Base-by-base conservation (phyloP, 2,329 filamentous ascomycete genomes). In the Teratosphaeria gauchensis region DNA sequence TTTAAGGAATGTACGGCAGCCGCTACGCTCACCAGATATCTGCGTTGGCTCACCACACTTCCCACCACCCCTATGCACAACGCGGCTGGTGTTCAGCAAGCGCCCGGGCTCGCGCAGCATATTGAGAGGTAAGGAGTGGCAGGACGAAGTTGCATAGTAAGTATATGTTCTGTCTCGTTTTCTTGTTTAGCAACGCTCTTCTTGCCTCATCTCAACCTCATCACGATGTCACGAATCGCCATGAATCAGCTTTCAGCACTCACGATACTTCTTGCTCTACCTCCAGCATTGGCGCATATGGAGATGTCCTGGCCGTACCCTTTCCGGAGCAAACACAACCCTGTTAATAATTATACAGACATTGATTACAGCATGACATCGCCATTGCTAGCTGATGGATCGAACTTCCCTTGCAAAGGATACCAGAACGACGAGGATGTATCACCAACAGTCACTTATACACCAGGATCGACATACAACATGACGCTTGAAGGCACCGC, bases 371-470 rank as follows among this genome's bases (percentile, higher is more conserved):
- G 81, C 65, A 89, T 90, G 76, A 89, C 84, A 38, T 78, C 80
- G 16, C 89, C 89, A 2, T 79, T 94, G 54, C 69, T 74, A 1
- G 68, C 77, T 21, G 76, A 78, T 60, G 86, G 86, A 30, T 77
- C 78, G 59, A 81, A 91, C 73, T 94, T 84, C 72, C 86, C 89
- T 4, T 94, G 89, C 82, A 91, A 91, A 77, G 85, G 86, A 11
- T 84, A 84, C 57, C 78, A 82, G 59, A 73, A 72, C 35, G 79
- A 82, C 61, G 70, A 69, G 16, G 67, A 74, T 1, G 83, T 83
- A 63, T 72, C 76, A 19, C 73, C 83, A 4, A 81, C 84, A 21
- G 83, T 81, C 38, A 82, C 78, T 28, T 92, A 87, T 72, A 70
- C 75, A 3, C 80, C 85, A 5, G 89, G 89, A 35, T 72, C 78